Evolutionary conservation across 306 rosid genomes (phyloP), one percentile per base, ranked within the genome.

Genomic region (Sindora glabra): DNA sequence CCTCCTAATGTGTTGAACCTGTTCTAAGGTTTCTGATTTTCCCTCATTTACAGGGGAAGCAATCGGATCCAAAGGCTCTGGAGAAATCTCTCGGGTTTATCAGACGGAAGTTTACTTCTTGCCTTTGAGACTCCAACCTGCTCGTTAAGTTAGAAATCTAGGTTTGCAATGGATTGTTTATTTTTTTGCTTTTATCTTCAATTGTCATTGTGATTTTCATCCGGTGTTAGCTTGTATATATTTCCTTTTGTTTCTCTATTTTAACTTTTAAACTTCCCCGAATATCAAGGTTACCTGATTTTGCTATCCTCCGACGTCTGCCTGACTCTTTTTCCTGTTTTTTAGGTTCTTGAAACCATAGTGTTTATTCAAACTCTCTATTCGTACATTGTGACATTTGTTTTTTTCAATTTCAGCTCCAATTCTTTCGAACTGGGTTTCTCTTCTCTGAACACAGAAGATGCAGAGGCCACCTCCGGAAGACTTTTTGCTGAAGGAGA

Each of bases 381-480:
- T 48, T 65, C 50, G 62, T 47, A 3, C 45, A 4, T n/a, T 25
- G 47, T 37, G 47, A 26, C 24, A 42, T 71, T 44, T 37, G 59
- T n/a, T n/a, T 68, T 38, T 46, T 62, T 69, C 51, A 18, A 13
- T 65, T 33, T 42, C 39, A 10, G 62, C 67, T 66, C 67, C 65
- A n/a, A 50, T 49, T 67, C 18, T 51, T 68, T 17, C 57, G 62
- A 67, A 37, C 65, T 51, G 58, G 75, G 64, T 16, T 29, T 71
- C 42, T 62, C 52, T 22, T 58, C 30, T 68, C 68, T 64, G 79
- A 72, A 54, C 56, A 18, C 12, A 56, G 10, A 87, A 76, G 84
- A 91, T 91, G 96, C 95, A 81, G 80, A 83, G 98, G 74, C 96
- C 96, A 50, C 92, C 88, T 1, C 88, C 86, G 0, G 98, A 91